A percentile compares a stretch with the other conserved stretches of the same genome.
Evolutionary conservation across 2,329 filamentous ascomycete species (phyloP).

Genomic region (Sarocladium oryzae): DNA sequence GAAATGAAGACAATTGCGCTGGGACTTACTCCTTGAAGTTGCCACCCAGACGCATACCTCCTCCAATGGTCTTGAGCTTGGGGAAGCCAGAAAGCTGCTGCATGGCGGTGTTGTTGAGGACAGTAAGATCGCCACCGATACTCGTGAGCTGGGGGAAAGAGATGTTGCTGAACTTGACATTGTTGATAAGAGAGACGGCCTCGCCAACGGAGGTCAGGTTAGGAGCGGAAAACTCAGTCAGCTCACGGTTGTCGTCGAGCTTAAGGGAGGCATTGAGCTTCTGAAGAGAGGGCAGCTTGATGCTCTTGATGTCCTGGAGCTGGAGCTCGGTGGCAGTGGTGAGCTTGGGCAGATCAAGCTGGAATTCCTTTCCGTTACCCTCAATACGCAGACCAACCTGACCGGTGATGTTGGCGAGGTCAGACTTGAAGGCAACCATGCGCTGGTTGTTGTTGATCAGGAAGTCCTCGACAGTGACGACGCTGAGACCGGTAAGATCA

Average conservation of each 20-base stretch:
- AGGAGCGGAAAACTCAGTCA: conserved; percentile 53
- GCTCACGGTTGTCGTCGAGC: conserved; percentile 70
- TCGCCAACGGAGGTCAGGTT: conserved; percentile 63
- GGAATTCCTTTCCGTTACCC: conserved; percentile 70
- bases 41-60: conserved; percentile 79
- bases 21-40: conserved; percentile 71
- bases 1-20: neutral
- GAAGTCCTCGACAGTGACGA: conserved; percentile 65
- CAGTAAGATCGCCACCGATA: conserved; percentile 72
- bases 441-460: conserved; percentile 87
- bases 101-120: conserved; percentile 85
- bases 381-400: conserved; percentile 58
- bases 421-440: conserved; percentile 68
- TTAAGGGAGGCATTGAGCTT: conserved; percentile 72
- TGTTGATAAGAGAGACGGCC: conserved; percentile 55
- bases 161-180: conserved; percentile 63
- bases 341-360: conserved; percentile 71
- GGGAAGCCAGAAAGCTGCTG: conserved; percentile 59
- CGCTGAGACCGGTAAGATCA: conserved; percentile 73
- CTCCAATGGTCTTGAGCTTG: conserved; percentile 61
- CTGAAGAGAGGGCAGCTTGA: conserved; percentile 67
- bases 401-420: conserved; percentile 68
- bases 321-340: conserved; percentile 43
- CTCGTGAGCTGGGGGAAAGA: conserved; percentile 61
- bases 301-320: conserved; percentile 68